Percentiles rank a stretch among this genome's conserved stretches.
phyloP scores from a whole-genome alignment of 345 rosid species.

The Angophora floribunda region DNA sequence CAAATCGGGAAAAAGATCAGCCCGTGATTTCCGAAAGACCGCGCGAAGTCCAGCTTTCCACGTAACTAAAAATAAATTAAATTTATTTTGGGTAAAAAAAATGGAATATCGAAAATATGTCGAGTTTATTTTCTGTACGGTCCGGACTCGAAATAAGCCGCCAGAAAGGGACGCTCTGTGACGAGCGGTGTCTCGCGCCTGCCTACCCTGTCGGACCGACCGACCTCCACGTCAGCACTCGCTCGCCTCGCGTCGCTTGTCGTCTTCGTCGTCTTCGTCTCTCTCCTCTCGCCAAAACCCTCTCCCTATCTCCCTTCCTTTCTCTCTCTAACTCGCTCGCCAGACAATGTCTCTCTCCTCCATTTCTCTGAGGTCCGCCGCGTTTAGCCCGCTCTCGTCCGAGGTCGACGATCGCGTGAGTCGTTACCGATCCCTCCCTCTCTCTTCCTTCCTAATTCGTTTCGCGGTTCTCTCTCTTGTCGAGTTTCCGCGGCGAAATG shows the following conservation, averaged over 20 bases:
- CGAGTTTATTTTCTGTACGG: neutral
- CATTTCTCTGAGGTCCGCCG: constrained; percentile 12
- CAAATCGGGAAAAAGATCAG: neutral
- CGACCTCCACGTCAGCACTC: neutral
- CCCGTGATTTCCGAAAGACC: neutral
- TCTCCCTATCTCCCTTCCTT: neutral
- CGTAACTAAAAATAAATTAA: neutral
- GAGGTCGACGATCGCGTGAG: constrained; percentile 20
- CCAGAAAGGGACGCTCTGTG: rapidly evolving
- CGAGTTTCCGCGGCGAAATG: neutral
- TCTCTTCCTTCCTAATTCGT: neutral
- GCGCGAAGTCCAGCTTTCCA: neutral
- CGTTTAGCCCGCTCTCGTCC: constrained; percentile 1
- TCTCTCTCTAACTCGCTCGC: neutral
- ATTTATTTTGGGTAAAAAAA: neutral
- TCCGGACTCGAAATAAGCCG: neutral
- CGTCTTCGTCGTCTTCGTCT: neutral
- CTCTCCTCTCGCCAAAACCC: neutral
- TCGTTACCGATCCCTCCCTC: neutral
- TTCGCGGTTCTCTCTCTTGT: no score
- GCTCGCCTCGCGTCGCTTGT: neutral
- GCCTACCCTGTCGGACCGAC: neutral
- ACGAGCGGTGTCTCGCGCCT: neutral
- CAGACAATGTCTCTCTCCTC: constrained; percentile 6
- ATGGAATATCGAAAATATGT: neutral